Evolutionary conservation across 2,329 filamentous ascomycete genomes (phyloP), one percentile per base, ranked within the genome.

Genomic region (Calonectria montana): DNA sequence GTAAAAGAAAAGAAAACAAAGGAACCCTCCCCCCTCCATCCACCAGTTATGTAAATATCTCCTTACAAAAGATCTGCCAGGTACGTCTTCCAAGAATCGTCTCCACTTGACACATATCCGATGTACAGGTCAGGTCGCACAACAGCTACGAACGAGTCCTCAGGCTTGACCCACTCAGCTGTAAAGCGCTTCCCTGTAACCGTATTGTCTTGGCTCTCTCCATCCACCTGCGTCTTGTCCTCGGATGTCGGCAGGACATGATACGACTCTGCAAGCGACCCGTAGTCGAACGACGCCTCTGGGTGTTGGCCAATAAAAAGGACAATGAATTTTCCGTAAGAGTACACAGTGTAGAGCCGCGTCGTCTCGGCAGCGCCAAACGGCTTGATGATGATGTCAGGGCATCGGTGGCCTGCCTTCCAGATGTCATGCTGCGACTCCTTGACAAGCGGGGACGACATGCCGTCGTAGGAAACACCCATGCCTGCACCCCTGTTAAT

Each of bases 71-170:
- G 65, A 25, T 72, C 71, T 35, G 68, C 71, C 16, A 81, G 73
- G 72, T 83, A 83, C 31, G 72, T 64, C 43, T 73, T 76, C 74
- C 79, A 81, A n/a, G 77, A 78, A 5, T 73, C 70, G 21, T 63
- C 74, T 48, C 70, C 75, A 69, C 45, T 69, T 18, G 81, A 80
- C 21, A 83, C 81, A 64, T 79, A 81, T 16, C 83, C 83, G 70
- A 85, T 80, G 62, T 85, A 85, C 83, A 84, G 83, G 69, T 85
- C 83, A 16, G 83, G 83, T 15, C 83, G 78, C 23, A 85, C 81
- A 4, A 85, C 79, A 3, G 84, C 67, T 10, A 65, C 61, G 25
- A 65, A 70, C 16, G 67, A 65, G 31, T 69, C 67, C 31, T 73
- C 37, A 2, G 65, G 21, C 4, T 70, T 64, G 31, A 81, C 78